A percentile compares a stretch with the other conserved stretches of the same genome.
Conservation (phyloP, 1,284 basidiomycete species). For the Mycocalia duriaeana region DNA sequence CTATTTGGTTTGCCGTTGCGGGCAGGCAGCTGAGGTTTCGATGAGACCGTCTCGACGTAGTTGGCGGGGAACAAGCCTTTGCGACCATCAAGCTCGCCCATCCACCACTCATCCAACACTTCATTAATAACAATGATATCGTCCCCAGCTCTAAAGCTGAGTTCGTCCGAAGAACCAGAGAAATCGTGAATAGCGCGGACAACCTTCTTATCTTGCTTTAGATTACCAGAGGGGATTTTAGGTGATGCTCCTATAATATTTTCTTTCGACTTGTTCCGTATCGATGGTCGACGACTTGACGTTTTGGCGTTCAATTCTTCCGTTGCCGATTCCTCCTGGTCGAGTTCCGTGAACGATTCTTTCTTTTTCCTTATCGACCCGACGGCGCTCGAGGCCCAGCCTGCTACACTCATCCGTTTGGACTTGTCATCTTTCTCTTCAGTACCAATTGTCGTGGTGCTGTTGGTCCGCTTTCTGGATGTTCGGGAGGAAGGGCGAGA, state of each 20-base stretch:
- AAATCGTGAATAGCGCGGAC: constrained; percentile 76
- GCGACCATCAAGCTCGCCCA: constrained; percentile 66
- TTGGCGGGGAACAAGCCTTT: constrained; percentile 75
- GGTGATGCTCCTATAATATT: constrained; percentile 29
- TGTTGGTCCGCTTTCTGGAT: constrained; percentile 58
- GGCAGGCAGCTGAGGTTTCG: constrained; percentile 21
- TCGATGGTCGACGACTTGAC: constrained; percentile 32
- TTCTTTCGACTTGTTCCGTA: constrained; percentile 31
- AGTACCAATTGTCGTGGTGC: constrained; percentile 33
- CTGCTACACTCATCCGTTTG: constrained; percentile 44
- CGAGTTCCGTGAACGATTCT: constrained; percentile 54
- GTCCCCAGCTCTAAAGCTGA: constrained; percentile 67
- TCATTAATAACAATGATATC: constrained; percentile 72
- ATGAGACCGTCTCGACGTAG: constrained; percentile 54
- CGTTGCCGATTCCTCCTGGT: constrained; percentile 33
- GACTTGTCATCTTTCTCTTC: constrained; percentile 21
- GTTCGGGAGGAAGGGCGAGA: constrained; percentile 51
- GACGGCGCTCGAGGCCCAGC: constrained; percentile 62
- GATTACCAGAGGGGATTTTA: constrained; percentile 37
- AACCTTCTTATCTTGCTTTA: constrained; percentile 49
- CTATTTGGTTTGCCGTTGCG: constrained; percentile 18
- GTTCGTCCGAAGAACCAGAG: constrained; percentile 66
- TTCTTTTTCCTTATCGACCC: constrained; percentile 59
- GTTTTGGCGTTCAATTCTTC: constrained; percentile 23
- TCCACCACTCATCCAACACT: constrained; percentile 82